A percentile compares a stretch with the other conserved stretches of the same genome.
Evolutionary conservation across 306 rosid genomes (phyloP).

Genomic region (Benincasa hispida): DNA sequence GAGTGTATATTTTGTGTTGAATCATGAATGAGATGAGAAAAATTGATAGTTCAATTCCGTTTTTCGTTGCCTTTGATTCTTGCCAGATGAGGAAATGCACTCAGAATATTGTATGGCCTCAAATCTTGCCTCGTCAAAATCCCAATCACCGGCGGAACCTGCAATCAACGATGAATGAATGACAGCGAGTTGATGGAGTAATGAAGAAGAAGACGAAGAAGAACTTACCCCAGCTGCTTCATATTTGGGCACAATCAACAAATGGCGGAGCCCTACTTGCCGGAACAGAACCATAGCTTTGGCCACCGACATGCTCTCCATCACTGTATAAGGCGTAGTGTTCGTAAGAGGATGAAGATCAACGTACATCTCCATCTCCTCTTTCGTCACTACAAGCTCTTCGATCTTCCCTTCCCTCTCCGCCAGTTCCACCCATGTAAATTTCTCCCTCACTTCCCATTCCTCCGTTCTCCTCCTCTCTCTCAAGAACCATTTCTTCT

Average conservation of each 20-base stretch:
- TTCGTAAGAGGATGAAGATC: slow-evolving; percentile 88
- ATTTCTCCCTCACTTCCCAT: slow-evolving; percentile 81
- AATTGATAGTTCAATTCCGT: slow-evolving; percentile 15
- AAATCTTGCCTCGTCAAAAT: slow-evolving; percentile 85
- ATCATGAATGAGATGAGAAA: background rate
- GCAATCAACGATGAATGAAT: background rate
- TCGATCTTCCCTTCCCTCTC: slow-evolving; percentile 63
- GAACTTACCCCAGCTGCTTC: slow-evolving; percentile 66
- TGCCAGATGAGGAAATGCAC: slow-evolving; percentile 56
- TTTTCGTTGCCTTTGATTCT: slow-evolving; percentile 35
- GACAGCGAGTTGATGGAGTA: background rate
- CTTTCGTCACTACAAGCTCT: slow-evolving; percentile 55
- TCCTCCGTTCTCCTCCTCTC: slow-evolving; percentile 72
- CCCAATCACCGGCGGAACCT: slow-evolving; percentile 73
- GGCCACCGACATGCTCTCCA: slow-evolving; percentile 67
- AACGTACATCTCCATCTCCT: slow-evolving; percentile 75
- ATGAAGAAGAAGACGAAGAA: background rate
- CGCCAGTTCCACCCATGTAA: slow-evolving; percentile 65
- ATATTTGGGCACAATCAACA: slow-evolving; percentile 72
- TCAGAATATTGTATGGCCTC: slow-evolving; percentile 55
- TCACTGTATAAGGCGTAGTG: slow-evolving; percentile 65
- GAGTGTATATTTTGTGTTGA: background rate
- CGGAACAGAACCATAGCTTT: slow-evolving; percentile 87
- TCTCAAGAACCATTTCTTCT: slow-evolving; percentile 67
- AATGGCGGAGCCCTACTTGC: slow-evolving; percentile 75